Conservation (phyloP, 192 early-diverging fungal genomes). For the Entrophospora sp. region DNA sequence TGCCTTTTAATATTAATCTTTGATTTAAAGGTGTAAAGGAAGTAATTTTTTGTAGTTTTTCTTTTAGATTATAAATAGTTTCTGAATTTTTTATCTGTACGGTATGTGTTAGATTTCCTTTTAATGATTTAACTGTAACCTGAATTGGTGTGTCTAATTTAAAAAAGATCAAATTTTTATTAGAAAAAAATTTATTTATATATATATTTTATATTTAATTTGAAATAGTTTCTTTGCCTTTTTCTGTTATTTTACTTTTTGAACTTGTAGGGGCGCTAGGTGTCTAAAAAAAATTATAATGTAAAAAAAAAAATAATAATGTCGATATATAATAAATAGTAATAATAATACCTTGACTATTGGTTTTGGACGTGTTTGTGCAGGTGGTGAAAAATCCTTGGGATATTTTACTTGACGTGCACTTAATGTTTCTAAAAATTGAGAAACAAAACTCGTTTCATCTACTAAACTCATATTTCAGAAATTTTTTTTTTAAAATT, state of each 20-base stretch:
- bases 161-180: neutral
- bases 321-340: no score
- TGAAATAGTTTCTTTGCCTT: no score
- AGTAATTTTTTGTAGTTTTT: conserved; percentile 25
- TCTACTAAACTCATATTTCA: conserved; percentile 9
- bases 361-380: conserved; percentile 7
- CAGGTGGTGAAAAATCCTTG: conserved; percentile 15
- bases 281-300: neutral
- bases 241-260: neutral
- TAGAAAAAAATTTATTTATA: neutral
- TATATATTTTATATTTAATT: neutral
- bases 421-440: neutral
- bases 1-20: conserved; percentile 52
- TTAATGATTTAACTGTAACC: conserved; percentile 35
- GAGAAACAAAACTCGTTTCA: conserved; percentile 5
- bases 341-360: neutral
- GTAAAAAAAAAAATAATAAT: no score
- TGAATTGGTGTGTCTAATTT: conserved; percentile 19
- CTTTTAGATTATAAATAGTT: conserved; percentile 32
- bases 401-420: conserved; percentile 15
- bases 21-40: conserved; percentile 30
- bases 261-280: neutral
- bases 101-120: conserved; percentile 28
- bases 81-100: conserved; percentile 28
- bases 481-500: no score